Base-by-base conservation (phyloP, 192 early-diverging fungal genomes). In the Helicostylum pulchrum region DNA sequence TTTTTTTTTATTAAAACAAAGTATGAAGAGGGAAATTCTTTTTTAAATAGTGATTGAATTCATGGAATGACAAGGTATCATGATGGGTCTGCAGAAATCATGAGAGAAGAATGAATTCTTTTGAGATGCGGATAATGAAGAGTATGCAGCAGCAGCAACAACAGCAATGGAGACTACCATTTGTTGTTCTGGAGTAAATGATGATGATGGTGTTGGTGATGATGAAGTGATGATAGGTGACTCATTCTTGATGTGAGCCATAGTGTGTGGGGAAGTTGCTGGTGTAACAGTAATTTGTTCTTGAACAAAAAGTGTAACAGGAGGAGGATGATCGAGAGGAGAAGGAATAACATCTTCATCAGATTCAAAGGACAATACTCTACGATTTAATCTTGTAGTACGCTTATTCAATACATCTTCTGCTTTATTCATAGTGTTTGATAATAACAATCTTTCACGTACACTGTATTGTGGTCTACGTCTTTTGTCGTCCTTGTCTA, bases 381-480 rank as follows among this genome's bases (percentile, higher is more conserved):
- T 61, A 11, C 71, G 66, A 52, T 64, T 68, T 17, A 56, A 36
- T 4, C 71, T 61, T 10, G 23, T 19, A 19, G 56, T 64, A 20
- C 66, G 65, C 14, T 73, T 67, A 17, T 73, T 52, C 1, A 73
- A 53, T 0, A 73, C 20, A 12, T 66, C 61, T 53, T 73, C 71
- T 7, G 71, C 71, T 15, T 64, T 55, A 36, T 34, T 54, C 36
- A 73, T 67, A 32, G 71, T 73, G 17, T 67, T 56, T 47, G 62
- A 73, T 2, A 73, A 61, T 17, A 73, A 59, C 10, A 73, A 34
- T 54, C 71, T 53, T 60, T 73, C 71, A 47, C 71, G 61, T 10
- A 73, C 43, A 45, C 15, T 51, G 32, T 73, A 73, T 20, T 63
- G 61, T 36, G 65, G 71, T 19, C 62, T 61, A 30, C 49, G 44